These are phyloP conservation scores for Rhododendron molle DNA, from an alignment of 148 eudicot genomes.

Conservation along the genomic window DNA sequence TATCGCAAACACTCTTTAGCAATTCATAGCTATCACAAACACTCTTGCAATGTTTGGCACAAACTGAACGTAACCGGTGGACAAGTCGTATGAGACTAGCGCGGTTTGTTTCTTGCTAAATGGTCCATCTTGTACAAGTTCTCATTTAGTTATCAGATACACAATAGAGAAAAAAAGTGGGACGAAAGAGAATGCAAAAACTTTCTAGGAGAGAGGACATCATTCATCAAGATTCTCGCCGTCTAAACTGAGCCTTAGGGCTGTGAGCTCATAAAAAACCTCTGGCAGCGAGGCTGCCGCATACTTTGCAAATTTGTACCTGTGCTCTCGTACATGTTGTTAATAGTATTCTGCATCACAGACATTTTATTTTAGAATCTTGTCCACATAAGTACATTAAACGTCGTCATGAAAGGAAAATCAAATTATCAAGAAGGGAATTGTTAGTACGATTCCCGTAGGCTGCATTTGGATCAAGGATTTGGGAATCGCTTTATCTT, in stretches of 20 bases:
- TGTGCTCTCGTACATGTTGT: background rate
- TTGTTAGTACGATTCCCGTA: too few species aligned
- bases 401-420: background rate
- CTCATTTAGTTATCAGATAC: background rate
- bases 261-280: background rate
- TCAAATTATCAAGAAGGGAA: background rate
- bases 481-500: background rate
- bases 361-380: background rate
- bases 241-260: background rate
- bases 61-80: background rate
- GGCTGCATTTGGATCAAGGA: background rate
- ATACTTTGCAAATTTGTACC: background rate
- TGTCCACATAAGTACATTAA: background rate
- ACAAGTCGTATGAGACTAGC: background rate
- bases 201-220: background rate
- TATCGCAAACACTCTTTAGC: too few species aligned
- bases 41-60: background rate
- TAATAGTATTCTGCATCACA: background rate
- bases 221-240: background rate
- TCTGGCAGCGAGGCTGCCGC: background rate
- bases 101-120: background rate
- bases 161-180: background rate
- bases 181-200: background rate
- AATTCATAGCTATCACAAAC: background rate
- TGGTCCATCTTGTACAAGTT: background rate